Evolutionary conservation across 371 early-diverging fungal species (phyloP).

Genomic region (Mortierella sp.): DNA sequence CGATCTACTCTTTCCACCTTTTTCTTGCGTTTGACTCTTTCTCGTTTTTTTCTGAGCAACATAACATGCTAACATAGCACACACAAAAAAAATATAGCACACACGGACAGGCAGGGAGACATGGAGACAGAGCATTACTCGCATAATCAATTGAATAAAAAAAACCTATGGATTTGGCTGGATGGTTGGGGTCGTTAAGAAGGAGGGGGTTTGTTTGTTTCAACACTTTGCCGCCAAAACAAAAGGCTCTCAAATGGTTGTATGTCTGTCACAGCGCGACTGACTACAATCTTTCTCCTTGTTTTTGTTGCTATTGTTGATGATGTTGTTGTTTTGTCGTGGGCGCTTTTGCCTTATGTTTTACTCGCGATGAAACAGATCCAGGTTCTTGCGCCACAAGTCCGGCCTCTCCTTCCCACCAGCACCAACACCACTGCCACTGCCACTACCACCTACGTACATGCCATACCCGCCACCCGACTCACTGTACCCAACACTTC

Average conservation of each 20-base stretch:
- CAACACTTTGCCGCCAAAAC: constrained; percentile 2
- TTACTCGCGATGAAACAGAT: constrained; percentile 47
- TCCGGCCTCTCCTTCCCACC: constrained; percentile 32
- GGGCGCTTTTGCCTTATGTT: background rate
- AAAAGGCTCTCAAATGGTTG: background rate
- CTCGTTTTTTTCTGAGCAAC: background rate
- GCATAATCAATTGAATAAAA: background rate
- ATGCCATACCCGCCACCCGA: constrained; percentile 45
- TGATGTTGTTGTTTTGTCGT: background rate
- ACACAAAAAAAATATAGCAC: background rate
- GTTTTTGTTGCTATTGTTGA: background rate
- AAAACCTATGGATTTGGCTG: background rate
- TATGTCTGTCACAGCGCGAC: background rate
- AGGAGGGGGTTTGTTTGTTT: background rate
- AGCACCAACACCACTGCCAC: background rate
- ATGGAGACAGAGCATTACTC: background rate
- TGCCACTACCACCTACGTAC: constrained; percentile 14
- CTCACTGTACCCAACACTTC: constrained; percentile 40
- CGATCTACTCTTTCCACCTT: background rate
- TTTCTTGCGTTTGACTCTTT: background rate
- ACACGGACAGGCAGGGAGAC: background rate
- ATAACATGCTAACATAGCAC: background rate
- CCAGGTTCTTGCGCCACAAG: constrained; percentile 44
- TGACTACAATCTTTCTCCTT: background rate
- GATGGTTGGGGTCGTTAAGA: background rate